A percentile compares a stretch with the other conserved stretches of the same genome.
phyloP scores from a whole-genome alignment of 2,329 filamentous ascomycete species.

The Cadophora gregata region DNA sequence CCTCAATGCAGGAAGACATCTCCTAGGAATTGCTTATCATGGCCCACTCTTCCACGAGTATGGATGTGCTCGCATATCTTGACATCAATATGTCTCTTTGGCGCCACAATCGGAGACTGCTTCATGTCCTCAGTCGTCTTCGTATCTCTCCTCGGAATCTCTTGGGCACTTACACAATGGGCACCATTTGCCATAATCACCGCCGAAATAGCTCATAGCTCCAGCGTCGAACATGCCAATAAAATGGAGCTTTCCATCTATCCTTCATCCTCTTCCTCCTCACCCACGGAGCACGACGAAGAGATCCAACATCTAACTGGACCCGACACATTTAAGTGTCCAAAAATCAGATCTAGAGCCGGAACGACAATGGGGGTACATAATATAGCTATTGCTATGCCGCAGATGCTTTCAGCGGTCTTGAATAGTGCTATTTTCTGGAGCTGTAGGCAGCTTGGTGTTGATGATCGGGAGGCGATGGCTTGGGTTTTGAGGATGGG shows the following conservation, averaged over 20 bases:
- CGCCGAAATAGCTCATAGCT: conserved; percentile 30
- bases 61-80: conserved; percentile 21
- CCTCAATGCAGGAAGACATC: background rate
- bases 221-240: background rate
- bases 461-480: conserved; percentile 9
- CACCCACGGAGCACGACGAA: background rate
- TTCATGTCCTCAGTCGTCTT: conserved; percentile 22
- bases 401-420: conserved; percentile 28
- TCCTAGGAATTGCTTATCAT: background rate
- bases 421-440: conserved; percentile 22
- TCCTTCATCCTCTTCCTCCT: background rate
- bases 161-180: conserved; percentile 44
- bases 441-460: conserved; percentile 1
- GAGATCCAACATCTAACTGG: background rate
- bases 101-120: conserved; percentile 28
- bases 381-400: conserved; percentile 29
- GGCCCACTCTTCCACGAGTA: conserved; percentile 6
- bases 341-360: background rate
- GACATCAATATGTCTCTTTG: conserved; percentile 28
- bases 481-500: conserved; percentile 24
- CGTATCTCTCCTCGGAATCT: conserved; percentile 35
- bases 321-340: background rate
- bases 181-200: conserved; percentile 43
- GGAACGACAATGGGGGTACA: conserved; percentile 26
- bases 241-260: background rate